These are phyloP conservation scores for Mallotus japonicus DNA, from an alignment of 441 rosid genomes.

Conservation along the genomic window DNA sequence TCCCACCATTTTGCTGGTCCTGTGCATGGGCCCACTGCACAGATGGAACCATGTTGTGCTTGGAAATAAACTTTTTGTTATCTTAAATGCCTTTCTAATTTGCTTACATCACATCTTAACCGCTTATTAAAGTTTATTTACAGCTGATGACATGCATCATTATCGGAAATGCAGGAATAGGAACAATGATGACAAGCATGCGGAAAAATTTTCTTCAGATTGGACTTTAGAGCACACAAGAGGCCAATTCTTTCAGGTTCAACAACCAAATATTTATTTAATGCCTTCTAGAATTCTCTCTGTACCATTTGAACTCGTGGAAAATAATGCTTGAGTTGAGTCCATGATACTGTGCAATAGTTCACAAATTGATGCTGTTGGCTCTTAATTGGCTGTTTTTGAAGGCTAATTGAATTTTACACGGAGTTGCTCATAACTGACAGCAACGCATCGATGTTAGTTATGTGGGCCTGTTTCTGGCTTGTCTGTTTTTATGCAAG, in stretches of 20 bases:
- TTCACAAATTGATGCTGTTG: neutral
- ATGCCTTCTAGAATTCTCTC: neutral
- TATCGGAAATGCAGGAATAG: conserved; percentile 31
- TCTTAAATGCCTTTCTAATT: neutral
- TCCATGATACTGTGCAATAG: neutral
- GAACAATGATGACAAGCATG: neutral
- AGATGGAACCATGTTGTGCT: neutral
- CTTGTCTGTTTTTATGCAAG: neutral
- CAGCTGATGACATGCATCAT: neutral
- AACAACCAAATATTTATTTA: neutral
- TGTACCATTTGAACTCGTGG: neutral
- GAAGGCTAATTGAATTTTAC: neutral
- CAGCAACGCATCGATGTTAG: neutral
- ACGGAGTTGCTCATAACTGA: neutral
- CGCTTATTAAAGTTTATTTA: neutral
- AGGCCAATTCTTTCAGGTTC: conserved; percentile 8
- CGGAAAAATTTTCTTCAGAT: conserved; percentile 5
- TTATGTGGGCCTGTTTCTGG: neutral
- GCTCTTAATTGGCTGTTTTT: neutral
- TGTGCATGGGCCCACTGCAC: neutral
- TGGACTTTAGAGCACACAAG: neutral
- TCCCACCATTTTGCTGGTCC: neutral
- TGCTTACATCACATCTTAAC: neutral
- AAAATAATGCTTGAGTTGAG: neutral
- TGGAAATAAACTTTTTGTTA: neutral